phyloP scores from a whole-genome alignment of 2,329 filamentous ascomycete species.

The Aureobasidium subglaciale region DNA sequence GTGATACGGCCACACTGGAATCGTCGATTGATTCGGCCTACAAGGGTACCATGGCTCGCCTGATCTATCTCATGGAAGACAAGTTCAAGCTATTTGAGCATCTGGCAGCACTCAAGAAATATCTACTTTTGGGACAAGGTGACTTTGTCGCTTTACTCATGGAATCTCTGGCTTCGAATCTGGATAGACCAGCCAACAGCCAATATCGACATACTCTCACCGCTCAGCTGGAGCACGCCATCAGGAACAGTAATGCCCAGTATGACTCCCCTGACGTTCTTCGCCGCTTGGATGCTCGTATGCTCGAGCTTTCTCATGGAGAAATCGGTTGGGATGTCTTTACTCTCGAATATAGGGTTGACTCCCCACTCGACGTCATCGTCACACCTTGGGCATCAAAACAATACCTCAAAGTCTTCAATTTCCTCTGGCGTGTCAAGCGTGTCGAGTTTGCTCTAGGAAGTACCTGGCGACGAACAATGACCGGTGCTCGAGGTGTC shows the following conservation, averaged over 20 bases:
- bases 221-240: constrained; percentile 95
- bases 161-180: constrained; percentile 87
- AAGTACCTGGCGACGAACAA: constrained; percentile 88
- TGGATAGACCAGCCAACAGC: constrained; percentile 90
- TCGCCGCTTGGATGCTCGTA: constrained; percentile 86
- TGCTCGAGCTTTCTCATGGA: constrained; percentile 92
- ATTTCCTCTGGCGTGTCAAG: constrained; percentile 97
- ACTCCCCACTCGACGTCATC: constrained; percentile 91
- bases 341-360: constrained; percentile 96
- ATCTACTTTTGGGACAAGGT: constrained; percentile 87
- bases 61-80: constrained; percentile 86
- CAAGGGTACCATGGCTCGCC: constrained; percentile 92
- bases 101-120: constrained; percentile 84
- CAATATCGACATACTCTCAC: constrained; percentile 96
- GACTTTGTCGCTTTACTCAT: constrained; percentile 96
- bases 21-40: constrained; percentile 94
- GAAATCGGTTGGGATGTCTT: constrained; percentile 99
- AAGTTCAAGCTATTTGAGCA: constrained; percentile 96
- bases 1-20: constrained; percentile 85
- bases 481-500: constrained; percentile 90
- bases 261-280: constrained; percentile 90
- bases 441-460: constrained; percentile 90
- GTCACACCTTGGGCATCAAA: constrained; percentile 93
- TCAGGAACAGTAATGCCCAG: constrained; percentile 93
- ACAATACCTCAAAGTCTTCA: constrained; percentile 98